Evolutionary conservation across 306 rosid species (phyloP), one percentile per base, ranked within the genome.

Genomic region (Gillenia trifoliata): DNA sequence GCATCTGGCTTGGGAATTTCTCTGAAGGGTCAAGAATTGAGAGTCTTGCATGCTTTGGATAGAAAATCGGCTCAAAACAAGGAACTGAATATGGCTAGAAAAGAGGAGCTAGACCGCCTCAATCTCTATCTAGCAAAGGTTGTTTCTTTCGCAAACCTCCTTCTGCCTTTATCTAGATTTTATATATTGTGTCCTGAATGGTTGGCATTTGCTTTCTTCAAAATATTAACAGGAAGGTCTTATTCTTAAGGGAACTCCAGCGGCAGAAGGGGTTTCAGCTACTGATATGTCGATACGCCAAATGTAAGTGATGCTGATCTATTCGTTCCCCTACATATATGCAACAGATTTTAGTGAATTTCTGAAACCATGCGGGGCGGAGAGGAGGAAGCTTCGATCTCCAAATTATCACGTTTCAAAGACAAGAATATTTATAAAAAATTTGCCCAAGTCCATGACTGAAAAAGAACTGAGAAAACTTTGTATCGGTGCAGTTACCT

Each of bases 361-460:
- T 61, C 50, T 43, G 45, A 11, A 61, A 33, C 73, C 66, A 5
- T 66, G 79, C 79, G 90, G 98, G 78, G 79, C 88, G 78, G 96
- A 90, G 79, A 87, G 78, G 74, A 86, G 84, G 79, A 91, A 94
- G 87, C 96, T 94, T 76, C 88, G 87, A 75, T 94, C 98, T 66
- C 98, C 98, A 77, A 94, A 94, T 82, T 91, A 90, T 77, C 98
- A 94, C 83, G 86, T 94, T 76, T 94, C 98, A 4, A 91, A 79
- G 83, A 94, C 90, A 64, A 88, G 98, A 80, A 90, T 94, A 52
- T 65, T 91, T 19, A 83, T 94, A 66, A 84, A 90, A 88, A 94
- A 94, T 85, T 74, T 94, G 73, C 96, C 96, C 0, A 92, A 88
- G 88, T 86, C 97, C 54, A 90, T 88, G 97, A 79, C 77, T 17